phyloP scores from a whole-genome alignment of 2,329 filamentous ascomycete genomes.

The Ophiocordyceps sinensis region DNA sequence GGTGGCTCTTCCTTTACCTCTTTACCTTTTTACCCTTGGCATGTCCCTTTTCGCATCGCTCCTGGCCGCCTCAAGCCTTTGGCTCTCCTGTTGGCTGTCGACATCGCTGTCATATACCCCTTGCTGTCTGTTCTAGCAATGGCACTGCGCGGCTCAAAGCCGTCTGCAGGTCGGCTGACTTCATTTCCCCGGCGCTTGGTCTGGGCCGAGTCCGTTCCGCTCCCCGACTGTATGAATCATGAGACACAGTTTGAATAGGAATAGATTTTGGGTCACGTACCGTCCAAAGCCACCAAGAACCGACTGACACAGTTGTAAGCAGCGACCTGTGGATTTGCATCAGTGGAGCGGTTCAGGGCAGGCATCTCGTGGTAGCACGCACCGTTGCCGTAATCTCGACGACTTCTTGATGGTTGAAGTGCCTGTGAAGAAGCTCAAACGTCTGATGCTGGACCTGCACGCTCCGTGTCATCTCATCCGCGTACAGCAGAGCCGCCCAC shows the following conservation, averaged over 20 bases:
- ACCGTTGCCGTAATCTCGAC: slow-evolving; percentile 72
- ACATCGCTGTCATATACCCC: neutral
- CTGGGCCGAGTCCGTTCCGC: slow-evolving; percentile 37
- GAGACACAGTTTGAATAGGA: slow-evolving; percentile 3
- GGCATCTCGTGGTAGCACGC: neutral
- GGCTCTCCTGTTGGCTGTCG: neutral
- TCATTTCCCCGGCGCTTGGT: slow-evolving; percentile 21
- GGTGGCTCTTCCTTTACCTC: neutral
- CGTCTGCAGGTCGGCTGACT: slow-evolving; percentile 3
- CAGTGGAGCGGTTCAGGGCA: neutral
- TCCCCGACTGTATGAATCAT: slow-evolving; percentile 33
- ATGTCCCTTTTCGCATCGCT: neutral
- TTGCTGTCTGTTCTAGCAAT: neutral
- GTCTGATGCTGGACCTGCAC: slow-evolving; percentile 55
- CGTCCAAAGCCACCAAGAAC: slow-evolving; percentile 70
- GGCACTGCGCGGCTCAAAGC: neutral
- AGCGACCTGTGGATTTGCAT: slow-evolving; percentile 32
- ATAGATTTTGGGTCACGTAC: slow-evolving; percentile 23
- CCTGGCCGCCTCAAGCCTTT: no score
- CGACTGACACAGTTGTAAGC: slow-evolving; percentile 77
- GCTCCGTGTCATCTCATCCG: slow-evolving; percentile 71
- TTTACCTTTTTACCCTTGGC: neutral
- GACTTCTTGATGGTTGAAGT: slow-evolving; percentile 56
- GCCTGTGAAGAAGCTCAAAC: slow-evolving; percentile 45
- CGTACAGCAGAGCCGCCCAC: slow-evolving; percentile 55